Base-by-base conservation (phyloP, 345 rosid species). In the Rhizophora mangle region DNA sequence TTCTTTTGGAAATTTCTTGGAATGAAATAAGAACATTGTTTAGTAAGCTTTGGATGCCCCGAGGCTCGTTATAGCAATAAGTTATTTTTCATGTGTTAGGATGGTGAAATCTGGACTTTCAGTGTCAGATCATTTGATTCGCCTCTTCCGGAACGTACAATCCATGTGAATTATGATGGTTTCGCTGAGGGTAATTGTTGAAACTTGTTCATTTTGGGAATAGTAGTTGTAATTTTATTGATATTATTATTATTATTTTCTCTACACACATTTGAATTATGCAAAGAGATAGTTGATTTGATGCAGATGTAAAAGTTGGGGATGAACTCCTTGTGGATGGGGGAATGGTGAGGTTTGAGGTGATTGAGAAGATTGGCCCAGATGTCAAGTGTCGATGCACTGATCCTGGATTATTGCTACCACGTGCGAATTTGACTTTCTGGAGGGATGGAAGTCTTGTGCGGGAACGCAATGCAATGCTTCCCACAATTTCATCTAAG, bases 401-500 rank as follows among this genome's bases (percentile, higher is more conserved):
- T 13, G 99, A 96, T 79, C 98, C 98, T 0, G 99, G 99, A 39
- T 61, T 96, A 84, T 78, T 96, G 83, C 89, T 96, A 65, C 98
- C 99, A 1, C 94, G 98, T 62, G 99, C 99, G 46, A 92, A 96
- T 74, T 86, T 96, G 89, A 96, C 99, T 34, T 96, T 92, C 67
- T 96, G 98, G 99, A 90, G 99, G 81, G 87, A 89, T 71, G 99
- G 99, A 15, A 92, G 99, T 80, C 89, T 96, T 63, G 99, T 96
- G 16, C 87, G 97, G 8, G 99, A 90, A 68, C 92, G 93, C 36
- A 96, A 92, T 80, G 97, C 99, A 16, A 92, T 92, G 99, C 99
- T 96, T 69, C 98, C 99, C 9, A 96, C 98, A 1, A 90, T 92
- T 74, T 96, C 99, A 59, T 76, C 98, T 58, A 92, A 96, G 97